These are phyloP conservation scores for Linum lewisii DNA, from an alignment of 345 rosid genomes.

Conservation along the genomic window DNA sequence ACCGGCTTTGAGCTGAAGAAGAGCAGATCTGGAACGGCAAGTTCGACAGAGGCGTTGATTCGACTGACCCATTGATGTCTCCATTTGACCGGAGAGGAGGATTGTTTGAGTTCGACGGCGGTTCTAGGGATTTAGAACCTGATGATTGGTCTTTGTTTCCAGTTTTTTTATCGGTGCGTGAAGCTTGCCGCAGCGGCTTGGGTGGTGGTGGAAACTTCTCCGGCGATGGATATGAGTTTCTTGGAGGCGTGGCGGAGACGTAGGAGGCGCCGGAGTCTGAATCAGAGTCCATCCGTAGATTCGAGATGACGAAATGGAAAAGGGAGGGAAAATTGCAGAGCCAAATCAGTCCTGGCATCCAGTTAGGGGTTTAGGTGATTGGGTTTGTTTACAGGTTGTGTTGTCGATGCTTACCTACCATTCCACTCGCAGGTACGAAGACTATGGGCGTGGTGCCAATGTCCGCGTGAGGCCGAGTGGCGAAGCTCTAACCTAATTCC, in stretches of 20 bases:
- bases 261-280: conserved; percentile 83
- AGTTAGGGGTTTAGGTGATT: no score
- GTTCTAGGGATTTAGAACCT: conserved; percentile 24
- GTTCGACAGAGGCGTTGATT: conserved; percentile 24
- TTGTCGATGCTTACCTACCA: no score
- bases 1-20: conserved; percentile 17
- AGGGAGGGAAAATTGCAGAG: no score
- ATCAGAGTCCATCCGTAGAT: no score
- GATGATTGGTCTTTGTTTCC: conserved; percentile 13
- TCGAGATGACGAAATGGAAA: no score
- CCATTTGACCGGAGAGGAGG: conserved; percentile 10
- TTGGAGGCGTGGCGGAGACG: conserved; percentile 84
- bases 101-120: conserved; percentile 16
- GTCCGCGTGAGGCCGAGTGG: no score
- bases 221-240: conserved; percentile 26
- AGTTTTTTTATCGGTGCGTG: conserved; percentile 17
- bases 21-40: conserved; percentile 56
- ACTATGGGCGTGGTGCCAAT: no score
- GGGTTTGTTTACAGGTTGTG: no score
- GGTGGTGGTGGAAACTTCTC: conserved; percentile 11
- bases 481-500: no score
- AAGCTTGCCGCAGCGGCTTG: conserved; percentile 8
- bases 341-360: no score
- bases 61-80: conserved; percentile 7
- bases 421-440: no score